Conservation (phyloP, 441 rosid species). For the Gossypium aridum region DNA sequence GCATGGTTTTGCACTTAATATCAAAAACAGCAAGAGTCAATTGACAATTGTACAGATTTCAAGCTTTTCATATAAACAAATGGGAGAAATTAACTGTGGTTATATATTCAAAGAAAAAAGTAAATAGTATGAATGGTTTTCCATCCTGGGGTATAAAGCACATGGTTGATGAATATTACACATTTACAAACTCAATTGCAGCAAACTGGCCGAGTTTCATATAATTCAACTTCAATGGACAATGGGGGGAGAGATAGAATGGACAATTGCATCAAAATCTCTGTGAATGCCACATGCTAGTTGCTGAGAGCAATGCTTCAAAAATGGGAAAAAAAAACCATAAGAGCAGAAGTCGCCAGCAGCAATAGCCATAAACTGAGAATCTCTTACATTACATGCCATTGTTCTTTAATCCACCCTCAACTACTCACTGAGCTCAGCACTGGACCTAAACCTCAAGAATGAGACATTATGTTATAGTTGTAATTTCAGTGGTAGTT, state of each 20-base stretch:
- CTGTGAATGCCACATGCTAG: constrained; percentile 19
- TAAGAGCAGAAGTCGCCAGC: background rate
- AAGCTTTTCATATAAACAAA: background rate
- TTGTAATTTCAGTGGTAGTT: background rate
- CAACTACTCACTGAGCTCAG: constrained; percentile 10
- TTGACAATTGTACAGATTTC: too few species aligned
- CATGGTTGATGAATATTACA: background rate
- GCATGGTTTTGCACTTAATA: background rate
- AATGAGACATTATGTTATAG: background rate
- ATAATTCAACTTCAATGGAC: background rate
- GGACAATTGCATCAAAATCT: constrained; percentile 18
- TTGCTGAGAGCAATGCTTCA: constrained; percentile 5
- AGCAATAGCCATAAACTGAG: background rate
- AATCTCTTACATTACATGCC: background rate
- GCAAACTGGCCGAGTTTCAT: background rate
- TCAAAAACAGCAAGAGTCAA: too few species aligned
- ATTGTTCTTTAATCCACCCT: constrained; percentile 7
- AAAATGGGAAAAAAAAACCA: background rate
- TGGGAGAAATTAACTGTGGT: constrained; percentile 2
- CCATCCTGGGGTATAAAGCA: background rate
- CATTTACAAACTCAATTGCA: constrained; percentile 8
- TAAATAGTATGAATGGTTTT: background rate
- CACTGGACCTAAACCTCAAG: constrained; percentile 11
- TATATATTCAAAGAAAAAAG: background rate
- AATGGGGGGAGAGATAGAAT: background rate